These are phyloP conservation scores for Capsella bursapastoris DNA, from an alignment of 345 rosid species.

Conservation along the genomic window DNA sequence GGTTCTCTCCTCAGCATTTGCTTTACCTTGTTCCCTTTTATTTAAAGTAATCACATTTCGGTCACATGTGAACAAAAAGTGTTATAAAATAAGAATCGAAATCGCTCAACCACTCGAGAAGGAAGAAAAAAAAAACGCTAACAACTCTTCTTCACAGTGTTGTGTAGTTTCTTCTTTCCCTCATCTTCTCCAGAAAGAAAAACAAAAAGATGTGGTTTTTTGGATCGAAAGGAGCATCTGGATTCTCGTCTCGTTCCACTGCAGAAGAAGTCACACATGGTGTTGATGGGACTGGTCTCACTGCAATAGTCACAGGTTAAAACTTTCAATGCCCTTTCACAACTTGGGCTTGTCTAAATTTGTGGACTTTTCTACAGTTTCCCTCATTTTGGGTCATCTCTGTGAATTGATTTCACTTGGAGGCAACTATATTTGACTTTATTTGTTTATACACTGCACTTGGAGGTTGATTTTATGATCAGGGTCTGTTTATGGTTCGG, in stretches of 20 bases:
- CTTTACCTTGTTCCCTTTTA: not conserved
- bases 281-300: conserved; percentile 70
- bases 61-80: conserved; percentile 12
- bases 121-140: not conserved
- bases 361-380: not conserved
- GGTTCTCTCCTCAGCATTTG: not conserved
- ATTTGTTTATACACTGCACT: not conserved
- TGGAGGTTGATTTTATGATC: not conserved
- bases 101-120: conserved; percentile 19
- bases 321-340: not conserved
- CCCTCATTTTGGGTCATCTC: not conserved
- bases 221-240: conserved; percentile 43
- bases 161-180: not conserved
- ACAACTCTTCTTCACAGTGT: not conserved
- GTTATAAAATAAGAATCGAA: not conserved
- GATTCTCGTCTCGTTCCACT: conserved; percentile 62
- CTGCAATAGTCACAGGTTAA: conserved; percentile 76
- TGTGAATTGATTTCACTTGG: not conserved
- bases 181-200: not conserved
- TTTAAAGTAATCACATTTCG: conserved; percentile 1
- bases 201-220: conserved; percentile 41
- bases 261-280: conserved; percentile 75
- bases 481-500: not conserved
- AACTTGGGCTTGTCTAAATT: not conserved
- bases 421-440: conserved; percentile 7